Evolutionary conservation across 2,329 filamentous ascomycete genomes (phyloP).

Genomic region (Dothideomycetes sp.): DNA sequence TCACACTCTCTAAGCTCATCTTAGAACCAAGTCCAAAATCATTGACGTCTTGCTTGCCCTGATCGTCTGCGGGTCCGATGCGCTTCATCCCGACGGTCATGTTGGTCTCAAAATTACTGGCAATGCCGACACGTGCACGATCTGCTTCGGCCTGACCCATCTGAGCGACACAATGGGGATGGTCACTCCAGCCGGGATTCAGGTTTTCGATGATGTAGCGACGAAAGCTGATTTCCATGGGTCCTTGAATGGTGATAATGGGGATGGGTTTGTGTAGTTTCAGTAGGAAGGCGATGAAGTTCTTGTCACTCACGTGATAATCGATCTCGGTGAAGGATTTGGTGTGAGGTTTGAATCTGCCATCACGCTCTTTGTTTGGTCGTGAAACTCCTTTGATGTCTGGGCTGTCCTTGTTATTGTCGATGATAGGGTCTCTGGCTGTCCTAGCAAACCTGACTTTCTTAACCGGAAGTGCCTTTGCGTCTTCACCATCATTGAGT

Average conservation of each 20-base stretch:
- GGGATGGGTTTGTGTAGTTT: neutral
- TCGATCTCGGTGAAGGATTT: neutral
- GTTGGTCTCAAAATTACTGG: neutral
- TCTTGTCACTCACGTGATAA: slow-evolving; percentile 1
- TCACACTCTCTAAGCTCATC: neutral
- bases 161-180: neutral
- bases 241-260: slow-evolving; percentile 8
- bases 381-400: too few relatives aligned
- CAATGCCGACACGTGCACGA: neutral
- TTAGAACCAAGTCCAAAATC: neutral
- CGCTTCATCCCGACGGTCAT: neutral
- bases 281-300: neutral
- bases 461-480: neutral
- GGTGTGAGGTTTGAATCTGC: neutral
- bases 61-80: neutral
- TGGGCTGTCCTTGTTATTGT: neutral
- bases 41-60: neutral
- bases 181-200: neutral
- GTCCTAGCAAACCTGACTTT: neutral
- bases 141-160: neutral
- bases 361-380: too few relatives aligned
- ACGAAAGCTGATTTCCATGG: slow-evolving; percentile 2
- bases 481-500: neutral
- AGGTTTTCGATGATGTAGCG: slow-evolving; percentile 7
- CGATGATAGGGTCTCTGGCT: neutral